Conservation (phyloP, 2,329 filamentous ascomycete genomes). For the Aspergillus japonicus region DNA sequence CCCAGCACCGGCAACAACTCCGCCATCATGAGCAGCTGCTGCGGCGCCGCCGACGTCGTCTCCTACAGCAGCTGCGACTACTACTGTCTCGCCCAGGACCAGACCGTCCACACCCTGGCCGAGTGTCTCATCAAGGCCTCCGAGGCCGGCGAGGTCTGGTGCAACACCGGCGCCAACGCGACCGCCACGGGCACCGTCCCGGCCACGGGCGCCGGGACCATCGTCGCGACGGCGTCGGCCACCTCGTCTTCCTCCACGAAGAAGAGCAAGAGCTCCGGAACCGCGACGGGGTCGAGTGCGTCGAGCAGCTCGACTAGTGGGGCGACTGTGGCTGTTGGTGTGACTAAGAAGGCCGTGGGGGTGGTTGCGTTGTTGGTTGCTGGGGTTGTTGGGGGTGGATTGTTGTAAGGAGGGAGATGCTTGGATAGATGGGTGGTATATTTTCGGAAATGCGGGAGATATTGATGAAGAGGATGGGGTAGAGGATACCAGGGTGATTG, state of each 20-base stretch:
- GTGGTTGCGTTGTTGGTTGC: slow-evolving; percentile 12
- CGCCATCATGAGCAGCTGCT: slow-evolving; percentile 24
- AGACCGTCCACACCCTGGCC: slow-evolving; percentile 19
- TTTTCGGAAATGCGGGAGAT: not conserved
- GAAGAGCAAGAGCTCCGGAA: not conserved
- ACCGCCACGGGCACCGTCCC: slow-evolving; percentile 22
- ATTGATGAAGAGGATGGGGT: too few species aligned
- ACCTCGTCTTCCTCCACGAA: slow-evolving; percentile 6
- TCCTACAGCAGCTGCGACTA: slow-evolving; percentile 25
- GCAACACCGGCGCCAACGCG: slow-evolving; percentile 25
- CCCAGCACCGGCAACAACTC: slow-evolving; percentile 21
- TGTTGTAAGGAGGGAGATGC: not conserved
- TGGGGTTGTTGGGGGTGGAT: slow-evolving; percentile 10
- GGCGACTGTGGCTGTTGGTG: slow-evolving; percentile 6
- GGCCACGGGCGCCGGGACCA: slow-evolving; percentile 17
- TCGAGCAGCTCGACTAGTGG: not conserved
- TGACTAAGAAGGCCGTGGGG: slow-evolving; percentile 7
- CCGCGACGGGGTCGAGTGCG: not conserved
- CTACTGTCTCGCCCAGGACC: slow-evolving; percentile 25
- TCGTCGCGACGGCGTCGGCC: slow-evolving; percentile 15
- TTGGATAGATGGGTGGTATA: not conserved
- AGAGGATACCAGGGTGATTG: too few species aligned
- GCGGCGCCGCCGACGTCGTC: slow-evolving; percentile 19
- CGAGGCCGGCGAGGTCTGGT: slow-evolving; percentile 22
- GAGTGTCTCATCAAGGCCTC: slow-evolving; percentile 24